Conservation (phyloP, 352 stramenopile species). For the Phytophthora ohioensis region DNA sequence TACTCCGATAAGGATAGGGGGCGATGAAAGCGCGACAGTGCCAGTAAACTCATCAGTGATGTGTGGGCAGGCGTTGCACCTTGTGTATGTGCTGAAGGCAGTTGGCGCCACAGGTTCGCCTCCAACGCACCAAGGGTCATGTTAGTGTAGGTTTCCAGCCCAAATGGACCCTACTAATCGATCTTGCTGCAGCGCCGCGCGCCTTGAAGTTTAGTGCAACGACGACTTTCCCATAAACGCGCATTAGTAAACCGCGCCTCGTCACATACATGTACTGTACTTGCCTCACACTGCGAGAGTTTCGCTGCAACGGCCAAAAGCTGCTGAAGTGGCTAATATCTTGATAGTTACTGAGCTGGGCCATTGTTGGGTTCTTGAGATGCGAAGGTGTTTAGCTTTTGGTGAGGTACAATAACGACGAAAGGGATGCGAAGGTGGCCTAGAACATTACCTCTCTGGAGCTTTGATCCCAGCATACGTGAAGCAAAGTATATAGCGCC, state of each 20-base stretch:
- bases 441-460: too few species aligned
- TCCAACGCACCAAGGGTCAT: background rate
- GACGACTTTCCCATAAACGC: slow-evolving; percentile 1
- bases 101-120: background rate
- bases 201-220: background rate
- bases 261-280: background rate
- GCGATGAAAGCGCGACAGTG: background rate
- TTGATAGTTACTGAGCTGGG: too few species aligned
- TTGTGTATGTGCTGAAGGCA: background rate
- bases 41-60: slow-evolving; percentile 19
- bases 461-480: background rate
- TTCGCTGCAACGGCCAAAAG: too few species aligned
- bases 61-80: slow-evolving; percentile 3
- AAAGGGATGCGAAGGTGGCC: too few species aligned
- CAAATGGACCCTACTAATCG: slow-evolving; percentile 1
- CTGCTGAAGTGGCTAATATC: too few species aligned
- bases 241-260: slow-evolving; percentile 1
- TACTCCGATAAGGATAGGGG: background rate
- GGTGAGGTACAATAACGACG: too few species aligned
- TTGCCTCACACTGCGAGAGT: too few species aligned
- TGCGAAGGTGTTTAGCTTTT: too few species aligned
- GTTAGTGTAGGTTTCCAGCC: background rate
- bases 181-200: slow-evolving; percentile 1
- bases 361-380: too few species aligned
- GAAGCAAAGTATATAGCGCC: background rate